Percentiles rank a stretch among this genome's conserved stretches.
Conservation (phyloP, 1,139 yeast genomes). For the Zygosaccharomyces sapae region DNA sequence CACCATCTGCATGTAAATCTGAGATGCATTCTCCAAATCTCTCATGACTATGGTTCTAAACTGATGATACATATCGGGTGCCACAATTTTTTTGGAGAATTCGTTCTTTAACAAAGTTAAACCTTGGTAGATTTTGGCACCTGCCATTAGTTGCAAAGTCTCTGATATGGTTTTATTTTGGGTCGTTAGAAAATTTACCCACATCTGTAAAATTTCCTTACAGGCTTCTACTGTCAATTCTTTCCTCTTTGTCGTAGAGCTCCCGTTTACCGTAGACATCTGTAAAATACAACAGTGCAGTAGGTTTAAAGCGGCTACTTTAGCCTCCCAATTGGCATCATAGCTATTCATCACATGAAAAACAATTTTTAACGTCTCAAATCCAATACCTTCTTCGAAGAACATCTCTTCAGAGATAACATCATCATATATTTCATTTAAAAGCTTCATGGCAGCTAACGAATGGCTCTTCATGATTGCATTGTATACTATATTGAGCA, state of each 20-base stretch:
- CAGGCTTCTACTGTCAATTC: constrained; percentile 19
- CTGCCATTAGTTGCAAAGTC: constrained; percentile 16
- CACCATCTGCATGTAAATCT: constrained; percentile 7
- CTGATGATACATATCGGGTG: constrained; percentile 18
- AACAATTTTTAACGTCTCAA: constrained; percentile 47
- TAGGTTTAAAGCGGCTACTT: constrained; percentile 48
- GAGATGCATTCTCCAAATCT: constrained; percentile 23
- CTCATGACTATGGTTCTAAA: constrained; percentile 20
- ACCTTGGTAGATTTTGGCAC: constrained; percentile 31
- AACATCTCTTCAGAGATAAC: constrained; percentile 82
- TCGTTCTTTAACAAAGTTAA: constrained; percentile 34
- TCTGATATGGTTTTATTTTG: constrained; percentile 2
- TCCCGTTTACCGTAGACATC: constrained; percentile 52
- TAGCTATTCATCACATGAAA: constrained; percentile 40
- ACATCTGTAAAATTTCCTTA: constrained; percentile 17
- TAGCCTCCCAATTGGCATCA: constrained; percentile 40
- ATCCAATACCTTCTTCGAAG: constrained; percentile 67
- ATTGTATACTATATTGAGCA: constrained; percentile 50
- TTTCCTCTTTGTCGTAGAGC: constrained; percentile 20
- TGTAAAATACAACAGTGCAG: constrained; percentile 52
- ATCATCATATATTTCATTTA: constrained; percentile 81
- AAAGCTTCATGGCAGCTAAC: constrained; percentile 64
- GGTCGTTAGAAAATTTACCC: constrained; percentile 18
- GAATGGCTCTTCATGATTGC: constrained; percentile 40
- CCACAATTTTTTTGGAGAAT: constrained; percentile 29